Evolutionary conservation across 306 rosid species (phyloP), one percentile per base, ranked within the genome.

Genomic region (Dalbergia cochinchinensis): DNA sequence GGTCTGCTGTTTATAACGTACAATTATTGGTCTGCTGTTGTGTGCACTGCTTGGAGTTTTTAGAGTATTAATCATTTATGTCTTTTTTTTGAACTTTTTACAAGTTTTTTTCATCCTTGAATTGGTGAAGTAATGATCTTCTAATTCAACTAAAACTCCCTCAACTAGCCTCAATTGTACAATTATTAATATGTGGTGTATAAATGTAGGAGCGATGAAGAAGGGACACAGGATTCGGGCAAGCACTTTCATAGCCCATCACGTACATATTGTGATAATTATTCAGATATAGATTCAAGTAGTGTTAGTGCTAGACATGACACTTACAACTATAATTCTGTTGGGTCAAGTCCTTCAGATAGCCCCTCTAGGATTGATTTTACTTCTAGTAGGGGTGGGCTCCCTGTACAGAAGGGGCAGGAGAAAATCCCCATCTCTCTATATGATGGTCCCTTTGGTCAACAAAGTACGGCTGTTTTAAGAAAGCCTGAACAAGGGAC

Each of bases 361-460:
- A 91, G 97, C 88, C 92, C 98, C 72, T 90, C 91, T 86, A 88
- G 96, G 90, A 86, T 71, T 83, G 77, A 80, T 85, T 92, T 85
- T 86, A 53, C 91, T 87, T 80, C 86, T 69, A 82, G 80, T 67
- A 72, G 86, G 85, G 89, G 60, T 83, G 94, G 82, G 83, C 81
- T 79, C 83, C 77, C 85, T 85, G 87, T 87, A 87, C 97, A 89
- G 87, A 86, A 80, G 84, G 83, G 83, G 83, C 89, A 82, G 79
- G 90, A 78, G 71, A 90, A 77, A 79, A 71, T 84, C 82, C 76
- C 80, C 37, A 26, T 63, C 72, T 72, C 89, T 82, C 89, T 76
- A 74, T 31, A 41, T 81, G 88, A 77, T 45, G 82, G 71, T 73
- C 70, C 87, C 88, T 78, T 78, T 80, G 50, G 79, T 85, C 93